Conservation (phyloP, 164 flowering plant species). For the Aristolochia fimbriata region DNA sequence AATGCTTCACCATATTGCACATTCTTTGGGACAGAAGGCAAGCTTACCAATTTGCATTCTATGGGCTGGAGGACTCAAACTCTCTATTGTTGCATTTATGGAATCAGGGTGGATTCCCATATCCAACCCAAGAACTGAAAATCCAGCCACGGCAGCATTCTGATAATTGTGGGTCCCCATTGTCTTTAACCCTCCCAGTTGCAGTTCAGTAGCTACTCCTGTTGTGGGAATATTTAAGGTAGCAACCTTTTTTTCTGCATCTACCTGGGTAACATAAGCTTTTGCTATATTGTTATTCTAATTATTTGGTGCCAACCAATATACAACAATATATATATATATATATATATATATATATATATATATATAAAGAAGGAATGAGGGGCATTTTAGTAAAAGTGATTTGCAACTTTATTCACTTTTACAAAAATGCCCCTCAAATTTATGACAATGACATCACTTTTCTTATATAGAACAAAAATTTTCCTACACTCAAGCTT, state of each 20-base stretch:
- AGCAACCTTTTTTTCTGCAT: conserved; percentile 23
- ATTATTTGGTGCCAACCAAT: no score
- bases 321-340: no score
- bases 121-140: conserved; percentile 27
- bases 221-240: conserved; percentile 22
- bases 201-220: conserved; percentile 18
- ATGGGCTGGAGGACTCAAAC: conserved; percentile 25
- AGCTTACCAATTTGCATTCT: conserved; percentile 36
- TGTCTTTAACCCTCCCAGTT: conserved; percentile 19
- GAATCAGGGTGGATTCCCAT: conserved; percentile 24
- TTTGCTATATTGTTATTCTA: background rate
- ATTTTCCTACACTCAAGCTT: no score
- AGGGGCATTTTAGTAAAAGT: no score
- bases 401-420: no score
- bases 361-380: no score
- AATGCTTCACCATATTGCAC: no score
- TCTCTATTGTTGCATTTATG: conserved; percentile 19
- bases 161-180: conserved; percentile 30
- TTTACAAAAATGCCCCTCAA: no score
- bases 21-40: no score
- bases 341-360: no score
- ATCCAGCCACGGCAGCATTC: conserved; percentile 41
- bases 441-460: no score
- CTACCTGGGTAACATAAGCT: conserved; percentile 12
- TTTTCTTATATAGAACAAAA: no score